These are phyloP conservation scores for Solanum tarijense DNA, from an alignment of 257 asterid genomes.

Conservation along the genomic window DNA sequence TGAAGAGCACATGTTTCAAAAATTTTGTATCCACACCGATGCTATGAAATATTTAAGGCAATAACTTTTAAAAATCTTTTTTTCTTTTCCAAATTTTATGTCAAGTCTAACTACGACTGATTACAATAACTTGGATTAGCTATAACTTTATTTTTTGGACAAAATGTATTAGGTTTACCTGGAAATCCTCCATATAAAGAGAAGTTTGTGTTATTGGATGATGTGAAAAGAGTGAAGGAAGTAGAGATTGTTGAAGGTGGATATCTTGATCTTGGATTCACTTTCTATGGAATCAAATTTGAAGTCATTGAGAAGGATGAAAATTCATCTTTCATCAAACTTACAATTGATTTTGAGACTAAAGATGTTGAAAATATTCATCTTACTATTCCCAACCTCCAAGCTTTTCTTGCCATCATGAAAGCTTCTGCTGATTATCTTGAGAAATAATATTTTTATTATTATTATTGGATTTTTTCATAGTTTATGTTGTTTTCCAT, in stretches of 20 bases:
- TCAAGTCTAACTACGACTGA: background rate
- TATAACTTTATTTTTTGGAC: background rate
- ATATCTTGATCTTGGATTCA: background rate
- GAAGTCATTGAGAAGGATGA: background rate
- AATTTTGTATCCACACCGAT: rapidly evolving
- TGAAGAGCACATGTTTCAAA: background rate
- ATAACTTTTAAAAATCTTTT: background rate
- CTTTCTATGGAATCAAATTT: background rate
- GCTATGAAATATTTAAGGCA: background rate
- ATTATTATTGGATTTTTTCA: background rate
- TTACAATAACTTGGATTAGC: background rate
- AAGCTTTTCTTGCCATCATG: background rate
- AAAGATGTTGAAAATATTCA: background rate
- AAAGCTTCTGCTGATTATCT: background rate
- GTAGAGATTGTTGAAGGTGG: background rate
- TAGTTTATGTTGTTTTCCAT: background rate
- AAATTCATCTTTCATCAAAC: background rate
- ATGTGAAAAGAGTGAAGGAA: background rate
- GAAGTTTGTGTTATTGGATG: background rate
- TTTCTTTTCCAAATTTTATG: background rate
- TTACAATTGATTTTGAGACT: background rate
- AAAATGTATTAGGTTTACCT: background rate
- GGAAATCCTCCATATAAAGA: background rate
- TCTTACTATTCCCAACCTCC: background rate
- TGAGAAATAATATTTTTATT: background rate